A percentile compares a stretch with the other conserved stretches of the same genome.
Conservation (phyloP, 1,284 basidiomycete species). For the Ustilago tritici region DNA sequence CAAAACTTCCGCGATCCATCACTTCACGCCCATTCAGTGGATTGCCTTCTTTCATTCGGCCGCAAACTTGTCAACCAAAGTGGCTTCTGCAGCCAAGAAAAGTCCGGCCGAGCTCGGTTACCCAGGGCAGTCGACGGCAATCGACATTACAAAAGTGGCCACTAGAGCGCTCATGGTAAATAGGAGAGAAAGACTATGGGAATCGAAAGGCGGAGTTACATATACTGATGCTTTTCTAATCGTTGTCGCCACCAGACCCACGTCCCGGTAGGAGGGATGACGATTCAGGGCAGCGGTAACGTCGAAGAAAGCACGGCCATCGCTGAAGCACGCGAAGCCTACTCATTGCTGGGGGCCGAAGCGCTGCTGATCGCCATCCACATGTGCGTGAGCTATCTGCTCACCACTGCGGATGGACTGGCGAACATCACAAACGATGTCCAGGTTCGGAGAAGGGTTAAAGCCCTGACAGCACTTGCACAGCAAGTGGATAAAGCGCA, state of each 20-base stretch:
- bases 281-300: not conserved
- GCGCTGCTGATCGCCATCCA: conserved; percentile 26
- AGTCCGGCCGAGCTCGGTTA: conserved; percentile 12
- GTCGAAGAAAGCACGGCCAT: not conserved
- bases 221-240: not conserved
- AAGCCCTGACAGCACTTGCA: conserved; percentile 4
- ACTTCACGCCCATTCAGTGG: conserved; percentile 14
- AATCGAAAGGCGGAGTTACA: not conserved
- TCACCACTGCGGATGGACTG: not conserved
- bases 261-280: not conserved
- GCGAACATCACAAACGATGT: not conserved
- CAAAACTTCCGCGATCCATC: not conserved
- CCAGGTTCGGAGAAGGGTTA: not conserved
- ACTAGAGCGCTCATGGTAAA: conserved; percentile 19
- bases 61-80: conserved; percentile 25
- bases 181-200: not conserved
- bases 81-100: conserved; percentile 13
- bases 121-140: not conserved
- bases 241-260: not conserved
- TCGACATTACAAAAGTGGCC: conserved; percentile 6
- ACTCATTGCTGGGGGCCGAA: conserved; percentile 23
- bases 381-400: conserved; percentile 10
- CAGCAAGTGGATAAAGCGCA: not conserved
- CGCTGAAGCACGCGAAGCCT: not conserved
- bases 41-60: conserved; percentile 23